Conservation (phyloP, 164 flowering plant genomes). For the Liquidambar formosana region DNA sequence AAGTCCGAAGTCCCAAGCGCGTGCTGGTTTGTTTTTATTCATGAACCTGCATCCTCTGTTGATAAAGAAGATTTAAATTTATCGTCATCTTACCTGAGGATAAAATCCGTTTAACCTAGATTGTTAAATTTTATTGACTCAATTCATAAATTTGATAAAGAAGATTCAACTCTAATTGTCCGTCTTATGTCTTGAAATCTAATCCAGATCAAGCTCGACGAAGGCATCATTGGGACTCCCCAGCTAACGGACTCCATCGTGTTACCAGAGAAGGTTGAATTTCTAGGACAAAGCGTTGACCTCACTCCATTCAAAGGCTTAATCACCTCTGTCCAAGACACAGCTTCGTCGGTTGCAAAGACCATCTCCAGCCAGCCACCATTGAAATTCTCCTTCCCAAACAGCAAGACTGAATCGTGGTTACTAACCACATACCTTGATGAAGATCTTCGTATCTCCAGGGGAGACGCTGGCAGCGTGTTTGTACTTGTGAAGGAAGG, state of each 20-base stretch:
- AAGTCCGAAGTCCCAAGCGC: constrained; percentile 87
- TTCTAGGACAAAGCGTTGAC: constrained; percentile 80
- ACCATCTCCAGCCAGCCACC: constrained; percentile 81
- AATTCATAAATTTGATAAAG: too few species aligned
- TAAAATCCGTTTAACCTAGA: too few species aligned
- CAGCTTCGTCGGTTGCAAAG: constrained; percentile 80
- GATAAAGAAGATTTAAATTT: too few species aligned
- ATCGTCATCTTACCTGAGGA: too few species aligned
- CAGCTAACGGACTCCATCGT: constrained; percentile 82
- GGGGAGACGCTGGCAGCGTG: constrained; percentile 86
- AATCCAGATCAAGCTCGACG: constrained; percentile 83
- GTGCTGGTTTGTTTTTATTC: constrained; percentile 62
- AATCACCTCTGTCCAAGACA: constrained; percentile 68
- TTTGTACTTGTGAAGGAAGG: constrained; percentile 92
- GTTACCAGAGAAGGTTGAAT: constrained; percentile 75
- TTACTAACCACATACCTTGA: constrained; percentile 89
- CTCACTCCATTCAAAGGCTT: constrained; percentile 76
- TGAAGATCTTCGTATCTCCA: constrained; percentile 79
- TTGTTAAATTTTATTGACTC: too few species aligned
- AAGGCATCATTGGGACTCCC: constrained; percentile 90
- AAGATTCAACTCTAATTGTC: not conserved
- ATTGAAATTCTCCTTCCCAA: constrained; percentile 64
- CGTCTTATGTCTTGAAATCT: not conserved
- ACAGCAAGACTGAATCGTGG: constrained; percentile 73
- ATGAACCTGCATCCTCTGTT: not conserved